Evolutionary conservation across 129 eudicot genomes (phyloP).

Genomic region (Heracleum sosnowskyi): DNA sequence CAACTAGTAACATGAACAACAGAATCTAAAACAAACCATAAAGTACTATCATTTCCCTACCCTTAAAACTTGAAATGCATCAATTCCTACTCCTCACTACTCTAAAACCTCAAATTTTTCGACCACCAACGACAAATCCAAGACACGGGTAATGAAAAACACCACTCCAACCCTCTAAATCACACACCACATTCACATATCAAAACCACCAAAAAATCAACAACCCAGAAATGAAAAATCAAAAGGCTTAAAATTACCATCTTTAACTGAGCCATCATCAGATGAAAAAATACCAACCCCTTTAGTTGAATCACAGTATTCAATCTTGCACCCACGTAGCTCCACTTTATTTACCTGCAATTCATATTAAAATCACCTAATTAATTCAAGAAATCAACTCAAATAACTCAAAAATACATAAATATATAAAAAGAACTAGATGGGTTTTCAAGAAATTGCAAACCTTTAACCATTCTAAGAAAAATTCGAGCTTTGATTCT

Average conservation of each 20-base stretch:
- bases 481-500: conserved; percentile 62
- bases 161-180: neutral
- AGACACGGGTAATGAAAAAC: neutral
- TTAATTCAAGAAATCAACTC: conserved; percentile 9
- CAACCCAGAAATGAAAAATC: neutral
- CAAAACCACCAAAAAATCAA: neutral
- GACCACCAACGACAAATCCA: neutral
- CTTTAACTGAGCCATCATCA: conserved; percentile 38
- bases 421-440: neutral
- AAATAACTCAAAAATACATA: neutral
- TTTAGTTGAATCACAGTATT: conserved; percentile 65
- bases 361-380: conserved; percentile 7
- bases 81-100: neutral
- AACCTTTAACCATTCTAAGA: conserved; percentile 87
- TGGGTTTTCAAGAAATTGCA: neutral
- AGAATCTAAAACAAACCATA: neutral
- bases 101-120: neutral
- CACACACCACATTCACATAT: neutral
- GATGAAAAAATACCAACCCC: conserved; percentile 76
- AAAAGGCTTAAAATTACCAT: conserved; percentile 39
- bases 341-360: conserved; percentile 72
- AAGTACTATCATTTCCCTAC: neutral
- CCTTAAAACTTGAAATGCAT: neutral
- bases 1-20: neutral
- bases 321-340: conserved; percentile 76